Evolutionary conservation across 306 rosid genomes (phyloP), one percentile per base, ranked within the genome.

Genomic region (Hippophae tibetana): DNA sequence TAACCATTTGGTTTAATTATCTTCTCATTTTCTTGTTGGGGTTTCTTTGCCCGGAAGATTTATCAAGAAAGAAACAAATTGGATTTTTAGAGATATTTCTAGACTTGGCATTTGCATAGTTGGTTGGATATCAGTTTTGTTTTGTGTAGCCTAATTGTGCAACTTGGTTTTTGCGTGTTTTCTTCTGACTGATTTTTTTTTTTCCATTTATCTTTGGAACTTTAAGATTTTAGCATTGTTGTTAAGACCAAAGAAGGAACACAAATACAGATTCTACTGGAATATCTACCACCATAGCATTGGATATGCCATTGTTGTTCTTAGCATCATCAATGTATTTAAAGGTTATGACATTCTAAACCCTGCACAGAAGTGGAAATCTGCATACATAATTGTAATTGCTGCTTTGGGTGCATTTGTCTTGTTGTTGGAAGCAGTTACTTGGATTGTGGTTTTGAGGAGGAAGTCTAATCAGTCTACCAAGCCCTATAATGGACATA

Each of bases 221-320:
- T 50, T 44, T 14, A 69, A 92, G 98, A 61, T 92, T 10, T 87
- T 85, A 0, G 98, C 98, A 4, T 40, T 92, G 77, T 79, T 92
- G 71, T 31, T 87, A 8, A 73, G 96, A 64, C 96, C 98, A 9
- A 62, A 72, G 10, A 87, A 87, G 73, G 92, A 82, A 25, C 89
- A 92, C 71, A 92, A 90, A 14, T 83, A 59, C 31, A 44, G 98
- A 12, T 26, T 76, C 8, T 72, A 59, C 71, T 87, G 98, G 98
- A 92, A 92, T 67, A 68, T 85, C 64, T 87, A 87, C 64, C 98
- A 92, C 78, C 95, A 92, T 6, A 49, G 78, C 49, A 0, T 92
- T 2, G 98, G 98, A 8, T 92, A 85, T 69, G 13, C 69, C 0
- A 68, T 87, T 5, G 27, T 87, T 5, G 40, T 80, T 43, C 73